These are phyloP conservation scores for Trichoderma simmonsii DNA, from an alignment of 2,329 filamentous ascomycete species.

Conservation along the genomic window DNA sequence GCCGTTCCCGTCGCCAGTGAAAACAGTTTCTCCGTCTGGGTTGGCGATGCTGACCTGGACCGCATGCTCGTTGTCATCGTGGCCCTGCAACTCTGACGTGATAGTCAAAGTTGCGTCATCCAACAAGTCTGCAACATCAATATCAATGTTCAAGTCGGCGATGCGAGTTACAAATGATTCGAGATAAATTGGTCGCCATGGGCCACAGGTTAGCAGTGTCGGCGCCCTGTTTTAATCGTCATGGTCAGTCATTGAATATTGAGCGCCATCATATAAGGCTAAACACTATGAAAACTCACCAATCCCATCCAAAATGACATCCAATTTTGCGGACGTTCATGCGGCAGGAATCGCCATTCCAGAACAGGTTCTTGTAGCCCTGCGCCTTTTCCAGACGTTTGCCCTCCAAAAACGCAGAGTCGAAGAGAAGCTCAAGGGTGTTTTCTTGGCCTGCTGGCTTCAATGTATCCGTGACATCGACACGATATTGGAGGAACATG, in stretches of 20 bases:
- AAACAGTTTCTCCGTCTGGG: neutral
- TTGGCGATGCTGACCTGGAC: neutral
- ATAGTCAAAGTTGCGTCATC: neutral
- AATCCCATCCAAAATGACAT: conserved; percentile 2
- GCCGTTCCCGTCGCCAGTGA: neutral
- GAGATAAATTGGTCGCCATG: conserved; percentile 14
- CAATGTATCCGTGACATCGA: neutral
- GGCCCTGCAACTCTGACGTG: neutral
- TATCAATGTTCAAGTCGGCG: neutral
- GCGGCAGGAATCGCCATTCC: conserved; percentile 1
- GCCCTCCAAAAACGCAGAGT: conserved; percentile 9
- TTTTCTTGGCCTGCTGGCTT: neutral
- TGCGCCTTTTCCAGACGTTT: conserved; percentile 9
- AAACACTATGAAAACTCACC: neutral
- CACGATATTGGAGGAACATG: conserved; percentile 12
- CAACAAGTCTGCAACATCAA: neutral
- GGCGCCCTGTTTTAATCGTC: neutral
- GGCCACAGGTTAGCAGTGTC: neutral
- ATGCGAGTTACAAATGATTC: conserved; percentile 10
- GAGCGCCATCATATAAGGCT: neutral
- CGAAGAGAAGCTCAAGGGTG: conserved; percentile 9
- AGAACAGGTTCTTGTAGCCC: conserved; percentile 6
- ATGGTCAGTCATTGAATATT: neutral
- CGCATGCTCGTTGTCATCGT: neutral
- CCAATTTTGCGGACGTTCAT: conserved; percentile 5